These are phyloP conservation scores for Prunus mira DNA, from an alignment of 306 rosid genomes.

Conservation along the genomic window DNA sequence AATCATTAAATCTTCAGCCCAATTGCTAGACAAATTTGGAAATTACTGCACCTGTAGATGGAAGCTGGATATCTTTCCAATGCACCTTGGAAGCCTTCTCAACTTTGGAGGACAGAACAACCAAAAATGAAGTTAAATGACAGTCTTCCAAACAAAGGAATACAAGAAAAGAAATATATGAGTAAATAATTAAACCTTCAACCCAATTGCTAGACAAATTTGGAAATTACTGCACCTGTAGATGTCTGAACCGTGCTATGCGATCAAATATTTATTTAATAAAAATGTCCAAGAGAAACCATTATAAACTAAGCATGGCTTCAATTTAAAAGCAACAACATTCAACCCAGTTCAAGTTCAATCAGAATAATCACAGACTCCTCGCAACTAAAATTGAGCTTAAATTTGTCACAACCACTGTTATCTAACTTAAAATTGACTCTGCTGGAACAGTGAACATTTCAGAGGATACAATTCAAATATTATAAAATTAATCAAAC, in stretches of 20 bases:
- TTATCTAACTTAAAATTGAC: neutral
- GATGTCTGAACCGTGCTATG: neutral
- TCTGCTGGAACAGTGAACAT: neutral
- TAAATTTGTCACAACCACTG: neutral
- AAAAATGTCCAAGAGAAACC: neutral
- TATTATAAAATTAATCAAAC: neutral
- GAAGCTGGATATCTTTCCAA: slow-evolving; percentile 47
- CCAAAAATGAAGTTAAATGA: slow-evolving; percentile 33
- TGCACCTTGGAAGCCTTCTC: slow-evolving; percentile 45
- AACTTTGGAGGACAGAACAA: slow-evolving; percentile 52
- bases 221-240: too few relatives aligned
- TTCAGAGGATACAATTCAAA: neutral
- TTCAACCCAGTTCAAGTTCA: neutral
- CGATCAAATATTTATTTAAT: neutral
- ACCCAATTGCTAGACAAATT: neutral
- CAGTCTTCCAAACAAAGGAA: slow-evolving; percentile 32
- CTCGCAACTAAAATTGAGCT: neutral
- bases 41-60: too few relatives aligned
- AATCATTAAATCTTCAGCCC: neutral
- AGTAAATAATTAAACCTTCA: neutral
- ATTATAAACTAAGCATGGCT: neutral
- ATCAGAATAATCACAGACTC: neutral
- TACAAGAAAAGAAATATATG: neutral
- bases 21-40: neutral
- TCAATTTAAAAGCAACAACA: neutral